Base-by-base conservation (phyloP, 352 stramenopile species). In the Pythium brachiatum region DNA sequence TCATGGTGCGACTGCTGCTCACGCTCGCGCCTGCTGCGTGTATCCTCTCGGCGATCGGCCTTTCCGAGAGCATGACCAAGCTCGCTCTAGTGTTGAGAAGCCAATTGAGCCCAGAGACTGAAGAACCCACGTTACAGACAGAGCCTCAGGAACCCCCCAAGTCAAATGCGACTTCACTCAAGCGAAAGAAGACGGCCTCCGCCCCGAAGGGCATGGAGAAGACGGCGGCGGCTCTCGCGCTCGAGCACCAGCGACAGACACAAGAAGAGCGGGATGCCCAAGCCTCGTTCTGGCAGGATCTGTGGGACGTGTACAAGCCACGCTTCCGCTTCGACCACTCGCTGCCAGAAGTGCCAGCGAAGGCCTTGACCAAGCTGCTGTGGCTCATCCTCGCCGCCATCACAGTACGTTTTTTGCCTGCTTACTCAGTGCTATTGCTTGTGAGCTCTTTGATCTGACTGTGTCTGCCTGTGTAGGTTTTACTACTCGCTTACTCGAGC, bases 1-100 rank as follows among this genome's bases (percentile, higher is more conserved):
- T 97, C 32, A 97, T 97, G 89, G 89, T 97, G 43, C 90, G 93
- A 6, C 78, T 98, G 27, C 76, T 98, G 71, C 84, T 98, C 23
- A 96, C 89, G 29, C 69, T 98, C 21, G 93, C 92, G 2, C 93
- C 93, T 15, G 84, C 81, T 12, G 90, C 92, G 9, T 97, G 89
- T 60, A 92, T 97, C 56, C 69, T 97, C 5, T 89, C 86, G 11
- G 89, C 89, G 7, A 68, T 96, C n/a, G 90, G 87, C 11, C 73
- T 93, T 46, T 96, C 86, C 2, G 72, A 46, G 18, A 79, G 89
- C 36, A 70, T 93, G 27, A 72, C 83, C 16, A 58, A 44, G 15
- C 2, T 70, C 34, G 31, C 54, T 2, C n/a, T 43, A 12, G 61
- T 68, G n/a, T 60, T 36, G 8, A 64, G 57, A 29, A 26, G 3